Evolutionary conservation across 108 stramenopile species (phyloP).

Genomic region (Parmales sp.): DNA sequence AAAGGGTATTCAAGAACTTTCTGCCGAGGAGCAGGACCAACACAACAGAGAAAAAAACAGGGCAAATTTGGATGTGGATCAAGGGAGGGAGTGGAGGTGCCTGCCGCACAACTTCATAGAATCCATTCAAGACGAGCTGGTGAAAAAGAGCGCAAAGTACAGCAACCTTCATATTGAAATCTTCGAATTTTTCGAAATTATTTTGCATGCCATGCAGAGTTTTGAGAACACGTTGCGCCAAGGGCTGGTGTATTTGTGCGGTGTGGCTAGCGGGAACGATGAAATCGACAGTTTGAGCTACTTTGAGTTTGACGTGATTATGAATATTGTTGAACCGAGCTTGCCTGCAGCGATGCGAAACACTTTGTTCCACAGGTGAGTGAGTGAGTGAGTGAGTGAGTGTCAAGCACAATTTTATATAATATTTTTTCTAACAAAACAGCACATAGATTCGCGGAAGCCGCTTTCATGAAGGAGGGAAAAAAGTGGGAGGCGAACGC

Average conservation of each 20-base stretch:
- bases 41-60: too few relatives aligned
- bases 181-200: neutral
- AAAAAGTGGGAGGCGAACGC: conserved; percentile 1
- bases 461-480: conserved; percentile 6
- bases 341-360: neutral
- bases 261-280: neutral
- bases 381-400: too few relatives aligned
- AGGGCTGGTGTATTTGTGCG: neutral
- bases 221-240: neutral
- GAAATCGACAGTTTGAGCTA: neutral
- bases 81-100: too few relatives aligned
- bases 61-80: too few relatives aligned
- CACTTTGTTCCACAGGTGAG: neutral
- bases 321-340: neutral
- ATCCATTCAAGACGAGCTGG: neutral
- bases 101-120: neutral
- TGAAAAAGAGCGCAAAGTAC: neutral
- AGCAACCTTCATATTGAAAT: neutral
- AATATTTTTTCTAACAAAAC: too few relatives aligned
- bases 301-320: neutral
- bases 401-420: too few relatives aligned
- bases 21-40: too few relatives aligned
- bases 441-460: too few relatives aligned
- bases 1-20: too few relatives aligned
- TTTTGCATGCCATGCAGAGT: neutral